Percentiles rank a stretch among this genome's conserved stretches.
Conservation (phyloP, 768 basidiomycete species). For the Filobasidium floriforme region DNA sequence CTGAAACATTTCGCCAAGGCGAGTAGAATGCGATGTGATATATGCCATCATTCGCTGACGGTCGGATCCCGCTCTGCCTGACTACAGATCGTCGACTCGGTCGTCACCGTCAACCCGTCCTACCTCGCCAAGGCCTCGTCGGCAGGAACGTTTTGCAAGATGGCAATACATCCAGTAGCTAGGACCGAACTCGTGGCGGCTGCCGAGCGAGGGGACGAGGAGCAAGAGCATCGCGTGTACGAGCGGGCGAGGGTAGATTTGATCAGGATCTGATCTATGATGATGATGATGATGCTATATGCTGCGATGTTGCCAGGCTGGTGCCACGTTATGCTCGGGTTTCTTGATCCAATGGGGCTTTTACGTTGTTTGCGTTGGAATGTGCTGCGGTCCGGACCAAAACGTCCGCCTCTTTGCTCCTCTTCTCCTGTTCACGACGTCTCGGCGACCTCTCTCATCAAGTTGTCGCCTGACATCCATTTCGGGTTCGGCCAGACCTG, state of each 20-base stretch:
- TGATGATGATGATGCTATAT: neutral
- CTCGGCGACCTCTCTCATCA: neutral
- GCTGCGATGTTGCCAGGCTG: too few relatives aligned
- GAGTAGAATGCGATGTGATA: conserved; percentile 23
- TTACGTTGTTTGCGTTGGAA: too few relatives aligned
- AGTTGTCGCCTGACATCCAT: conserved; percentile 14
- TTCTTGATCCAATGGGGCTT: too few relatives aligned
- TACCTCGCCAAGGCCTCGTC: conserved; percentile 49
- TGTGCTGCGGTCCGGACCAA: too few relatives aligned
- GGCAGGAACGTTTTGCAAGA: conserved; percentile 47
- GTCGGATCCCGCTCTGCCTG: neutral
- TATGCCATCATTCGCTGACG: neutral
- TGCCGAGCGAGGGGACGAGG: conserved; percentile 29
- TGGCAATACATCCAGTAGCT: conserved; percentile 45
- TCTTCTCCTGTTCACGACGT: neutral
- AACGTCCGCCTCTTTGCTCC: too few relatives aligned
- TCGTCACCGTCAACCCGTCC: conserved; percentile 77
- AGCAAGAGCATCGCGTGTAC: conserved; percentile 43
- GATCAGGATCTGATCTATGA: conserved; percentile 40
- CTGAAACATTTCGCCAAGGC: conserved; percentile 89
- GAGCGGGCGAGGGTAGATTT: conserved; percentile 48
- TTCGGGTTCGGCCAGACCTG: conserved; percentile 26
- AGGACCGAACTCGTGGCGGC: conserved; percentile 30
- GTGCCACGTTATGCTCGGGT: too few relatives aligned
- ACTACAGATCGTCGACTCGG: conserved; percentile 64